Evolutionary conservation across 768 basidiomycete genomes (phyloP), one percentile per base, ranked within the genome.

Genomic region (Sarcomyxa edulis): DNA sequence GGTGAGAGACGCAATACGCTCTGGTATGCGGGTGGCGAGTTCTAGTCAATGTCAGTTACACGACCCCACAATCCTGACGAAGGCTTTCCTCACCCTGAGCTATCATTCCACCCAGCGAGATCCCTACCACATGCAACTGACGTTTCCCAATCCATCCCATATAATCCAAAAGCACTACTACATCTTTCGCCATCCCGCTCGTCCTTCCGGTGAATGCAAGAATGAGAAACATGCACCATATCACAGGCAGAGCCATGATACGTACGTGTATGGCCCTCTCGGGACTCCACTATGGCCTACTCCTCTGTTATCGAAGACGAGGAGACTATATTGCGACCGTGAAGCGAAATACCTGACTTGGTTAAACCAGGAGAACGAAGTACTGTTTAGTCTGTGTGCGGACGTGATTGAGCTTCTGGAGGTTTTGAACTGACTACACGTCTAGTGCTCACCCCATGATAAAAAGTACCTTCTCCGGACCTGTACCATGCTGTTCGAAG

Each of bases 231-330:
- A 35, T 16, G 20, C 25, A 10, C 24, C 11, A 19, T 14, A 36
- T n/a, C 20, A 36, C 19, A 35, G 18, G 20, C 32, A 30, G 37
- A 28, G n/a, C 18, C 10, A n/a, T n/a, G 22, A 19, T 19, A 66
- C 76, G 42, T 51, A 89, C 85, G 82, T 72, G 60, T 90, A 91
- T 1, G 86, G 85, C 1, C 87, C 89, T 30, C 65, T 58, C 0
- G 87, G 87, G 28, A 75, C 66, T 4, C 69, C 74, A 21, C 81
- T 85, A 55, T 86, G 74, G 6, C 89, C 89, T 5, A 85, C 85
- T 1, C 89, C 89, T 24, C 89, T 72, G 54, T 92, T 90, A 58
- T 91, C 89, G 52, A 91, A 89, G 4, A 87, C 84, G 2, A 91
- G 64, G 9, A 75, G 62, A 1, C 76, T 69, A 50, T 81, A 83